phyloP scores from a whole-genome alignment of 768 basidiomycete genomes.

The Mycena rebaudengoi region DNA sequence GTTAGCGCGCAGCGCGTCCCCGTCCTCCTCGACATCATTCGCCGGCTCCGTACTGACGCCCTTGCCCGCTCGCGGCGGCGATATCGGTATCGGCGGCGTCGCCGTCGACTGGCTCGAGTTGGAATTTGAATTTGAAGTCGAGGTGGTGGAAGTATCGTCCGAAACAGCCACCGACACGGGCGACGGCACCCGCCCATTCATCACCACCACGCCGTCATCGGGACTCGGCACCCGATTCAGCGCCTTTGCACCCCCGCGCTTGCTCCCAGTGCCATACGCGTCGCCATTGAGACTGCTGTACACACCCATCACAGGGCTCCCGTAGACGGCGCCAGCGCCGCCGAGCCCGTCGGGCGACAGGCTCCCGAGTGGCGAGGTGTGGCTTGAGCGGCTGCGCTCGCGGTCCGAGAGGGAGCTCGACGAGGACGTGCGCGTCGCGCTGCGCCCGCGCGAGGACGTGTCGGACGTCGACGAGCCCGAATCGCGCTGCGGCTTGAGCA shows the following conservation, averaged over 20 bases:
- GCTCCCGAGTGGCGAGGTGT: constrained; percentile 43
- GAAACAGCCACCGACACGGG: too few relatives aligned
- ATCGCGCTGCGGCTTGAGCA: constrained; percentile 31
- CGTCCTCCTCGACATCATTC: constrained; percentile 29
- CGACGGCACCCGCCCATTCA: too few relatives aligned
- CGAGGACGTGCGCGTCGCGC: constrained; percentile 19
- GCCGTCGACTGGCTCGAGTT: constrained; percentile 21
- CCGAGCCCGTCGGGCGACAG: constrained; percentile 47
- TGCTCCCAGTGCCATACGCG: constrained; percentile 22
- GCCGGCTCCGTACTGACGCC: not conserved
- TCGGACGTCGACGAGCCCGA: constrained; percentile 35
- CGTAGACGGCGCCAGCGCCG: constrained; percentile 36
- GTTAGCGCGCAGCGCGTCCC: constrained; percentile 44
- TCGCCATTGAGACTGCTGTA: too few relatives aligned
- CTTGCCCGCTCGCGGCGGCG: constrained; percentile 32
- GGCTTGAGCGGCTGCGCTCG: constrained; percentile 37
- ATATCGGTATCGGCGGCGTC: constrained; percentile 15
- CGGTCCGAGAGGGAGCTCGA: constrained; percentile 36
- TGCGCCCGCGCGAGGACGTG: constrained; percentile 56
- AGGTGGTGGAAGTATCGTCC: too few relatives aligned
- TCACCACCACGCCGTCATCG: constrained; percentile 29
- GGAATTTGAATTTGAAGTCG: constrained; percentile 19
- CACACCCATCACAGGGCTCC: too few relatives aligned
- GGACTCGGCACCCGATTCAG: too few relatives aligned
- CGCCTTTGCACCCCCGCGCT: constrained; percentile 38